A percentile compares a stretch with the other conserved stretches of the same genome.
phyloP scores from a whole-genome alignment of 129 eudicot genomes.

The Arctium lappa region DNA sequence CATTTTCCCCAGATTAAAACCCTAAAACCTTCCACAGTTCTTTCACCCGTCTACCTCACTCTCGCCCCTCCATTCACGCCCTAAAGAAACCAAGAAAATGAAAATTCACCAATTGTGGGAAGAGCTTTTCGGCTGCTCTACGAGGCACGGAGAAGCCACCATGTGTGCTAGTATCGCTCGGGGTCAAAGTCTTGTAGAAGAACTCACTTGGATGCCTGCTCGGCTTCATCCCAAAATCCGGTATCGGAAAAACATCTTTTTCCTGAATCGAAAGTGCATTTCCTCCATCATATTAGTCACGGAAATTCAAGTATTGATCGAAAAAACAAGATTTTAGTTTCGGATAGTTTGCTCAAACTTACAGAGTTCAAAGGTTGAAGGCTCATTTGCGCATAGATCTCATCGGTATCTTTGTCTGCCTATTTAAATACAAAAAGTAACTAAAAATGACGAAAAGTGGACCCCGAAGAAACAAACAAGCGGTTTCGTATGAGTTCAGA shows the following conservation, averaged over 20 bases:
- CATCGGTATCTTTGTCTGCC: slow-evolving; percentile 89
- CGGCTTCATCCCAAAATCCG: slow-evolving; percentile 58
- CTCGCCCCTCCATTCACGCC: background rate
- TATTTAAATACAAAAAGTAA: slow-evolving; percentile 22
- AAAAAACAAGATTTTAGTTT: background rate
- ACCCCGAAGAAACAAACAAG: background rate
- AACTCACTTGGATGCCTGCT: slow-evolving; percentile 77
- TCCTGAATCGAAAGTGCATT: slow-evolving; percentile 38
- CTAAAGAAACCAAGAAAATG: background rate
- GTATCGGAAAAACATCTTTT: slow-evolving; percentile 66
- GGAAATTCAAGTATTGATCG: background rate
- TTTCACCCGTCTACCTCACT: no score
- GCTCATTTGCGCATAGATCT: slow-evolving; percentile 83
- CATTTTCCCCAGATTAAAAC: no score
- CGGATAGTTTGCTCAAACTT: slow-evolving; percentile 18
- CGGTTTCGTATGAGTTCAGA: background rate
- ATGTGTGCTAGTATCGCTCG: slow-evolving; percentile 90
- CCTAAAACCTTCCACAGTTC: no score
- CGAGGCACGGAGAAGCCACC: slow-evolving; percentile 95
- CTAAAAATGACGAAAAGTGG: background rate
- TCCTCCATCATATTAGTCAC: background rate
- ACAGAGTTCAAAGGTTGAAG: slow-evolving; percentile 80
- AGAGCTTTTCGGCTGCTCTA: slow-evolving; percentile 84
- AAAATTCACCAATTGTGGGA: slow-evolving; percentile 70
- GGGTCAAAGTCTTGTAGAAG: slow-evolving; percentile 85